Evolutionary conservation across 345 rosid species (phyloP).

Genomic region (Rhodomyrtus tomentosa): DNA sequence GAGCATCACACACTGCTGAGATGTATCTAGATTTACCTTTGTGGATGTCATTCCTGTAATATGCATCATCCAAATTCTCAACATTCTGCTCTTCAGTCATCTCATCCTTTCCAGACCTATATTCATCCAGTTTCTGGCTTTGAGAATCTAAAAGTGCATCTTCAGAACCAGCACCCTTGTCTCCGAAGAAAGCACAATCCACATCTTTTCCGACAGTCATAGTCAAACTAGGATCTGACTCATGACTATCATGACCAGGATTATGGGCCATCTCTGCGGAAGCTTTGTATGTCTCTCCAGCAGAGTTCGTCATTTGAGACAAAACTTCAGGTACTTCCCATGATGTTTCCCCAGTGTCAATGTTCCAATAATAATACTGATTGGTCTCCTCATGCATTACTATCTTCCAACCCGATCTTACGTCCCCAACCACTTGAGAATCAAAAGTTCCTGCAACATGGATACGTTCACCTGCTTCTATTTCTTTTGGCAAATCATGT

Average conservation of each 20-base stretch:
- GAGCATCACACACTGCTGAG: background rate
- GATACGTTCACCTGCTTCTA: slow-evolving; percentile 18
- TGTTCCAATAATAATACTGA: slow-evolving; percentile 91
- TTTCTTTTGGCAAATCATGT: slow-evolving; percentile 22
- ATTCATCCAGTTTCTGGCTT: background rate
- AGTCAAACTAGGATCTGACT: slow-evolving; percentile 5
- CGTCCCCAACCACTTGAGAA: slow-evolving; percentile 34
- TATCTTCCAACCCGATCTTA: slow-evolving; percentile 62
- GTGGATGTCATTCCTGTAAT: background rate
- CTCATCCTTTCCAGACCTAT: background rate
- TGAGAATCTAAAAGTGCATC: background rate
- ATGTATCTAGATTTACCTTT: background rate
- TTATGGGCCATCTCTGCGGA: slow-evolving; percentile 20
- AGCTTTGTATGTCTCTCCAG: slow-evolving; percentile 6
- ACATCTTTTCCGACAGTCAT: slow-evolving; percentile 8
- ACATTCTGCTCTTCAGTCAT: background rate
- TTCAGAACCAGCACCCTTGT: background rate
- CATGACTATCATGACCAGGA: slow-evolving; percentile 14
- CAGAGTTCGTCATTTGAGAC: slow-evolving; percentile 22
- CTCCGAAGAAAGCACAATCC: background rate
- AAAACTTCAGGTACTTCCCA: slow-evolving; percentile 76
- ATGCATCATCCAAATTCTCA: background rate
- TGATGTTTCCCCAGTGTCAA: slow-evolving; percentile 92
- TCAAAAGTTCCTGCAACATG: slow-evolving; percentile 27
- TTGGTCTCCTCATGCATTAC: slow-evolving; percentile 84